phyloP scores from a whole-genome alignment of 768 basidiomycete species.

The Cystofilobasidium bisporidii region DNA sequence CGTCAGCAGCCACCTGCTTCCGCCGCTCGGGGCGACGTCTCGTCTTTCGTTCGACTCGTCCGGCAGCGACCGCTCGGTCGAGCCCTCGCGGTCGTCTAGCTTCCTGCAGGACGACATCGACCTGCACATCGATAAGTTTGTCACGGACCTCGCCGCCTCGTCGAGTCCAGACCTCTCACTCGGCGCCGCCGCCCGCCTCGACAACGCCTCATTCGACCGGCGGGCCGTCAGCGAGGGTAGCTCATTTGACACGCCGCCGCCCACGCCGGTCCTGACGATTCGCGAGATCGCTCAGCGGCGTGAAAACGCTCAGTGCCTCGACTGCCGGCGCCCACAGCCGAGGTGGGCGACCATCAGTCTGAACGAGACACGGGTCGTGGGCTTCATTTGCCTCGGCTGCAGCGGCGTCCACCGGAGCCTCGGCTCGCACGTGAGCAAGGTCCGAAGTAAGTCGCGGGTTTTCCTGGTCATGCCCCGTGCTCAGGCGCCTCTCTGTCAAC shows the following conservation, averaged over 20 bases:
- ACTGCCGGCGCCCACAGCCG: constrained; percentile 6
- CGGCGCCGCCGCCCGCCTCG: background rate
- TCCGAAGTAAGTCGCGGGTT: constrained; percentile 3
- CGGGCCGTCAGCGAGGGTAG: constrained; percentile 15
- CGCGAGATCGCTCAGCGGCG: background rate
- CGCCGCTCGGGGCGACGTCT: background rate
- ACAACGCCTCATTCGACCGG: constrained; percentile 10
- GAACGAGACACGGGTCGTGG: constrained; percentile 6
- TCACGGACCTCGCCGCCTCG: background rate
- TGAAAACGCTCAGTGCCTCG: background rate
- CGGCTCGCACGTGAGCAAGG: constrained; percentile 23
- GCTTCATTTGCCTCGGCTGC: constrained; percentile 24
- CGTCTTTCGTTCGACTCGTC: constrained; percentile 4
- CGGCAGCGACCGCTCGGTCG: background rate
- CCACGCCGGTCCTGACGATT: background rate
- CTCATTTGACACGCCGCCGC: background rate
- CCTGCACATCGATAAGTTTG: background rate
- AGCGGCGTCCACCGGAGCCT: constrained; percentile 16
- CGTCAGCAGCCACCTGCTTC: background rate
- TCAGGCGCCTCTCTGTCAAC: background rate
- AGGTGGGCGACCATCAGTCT: constrained; percentile 24
- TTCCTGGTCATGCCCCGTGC: background rate
- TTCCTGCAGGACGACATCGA: background rate
- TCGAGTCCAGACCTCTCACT: constrained; percentile 13
- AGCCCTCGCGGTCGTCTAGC: background rate